Percentiles rank a stretch among this genome's conserved stretches.
phyloP scores from a whole-genome alignment of 2,329 filamentous ascomycete genomes.

The Fusarium nanum region DNA sequence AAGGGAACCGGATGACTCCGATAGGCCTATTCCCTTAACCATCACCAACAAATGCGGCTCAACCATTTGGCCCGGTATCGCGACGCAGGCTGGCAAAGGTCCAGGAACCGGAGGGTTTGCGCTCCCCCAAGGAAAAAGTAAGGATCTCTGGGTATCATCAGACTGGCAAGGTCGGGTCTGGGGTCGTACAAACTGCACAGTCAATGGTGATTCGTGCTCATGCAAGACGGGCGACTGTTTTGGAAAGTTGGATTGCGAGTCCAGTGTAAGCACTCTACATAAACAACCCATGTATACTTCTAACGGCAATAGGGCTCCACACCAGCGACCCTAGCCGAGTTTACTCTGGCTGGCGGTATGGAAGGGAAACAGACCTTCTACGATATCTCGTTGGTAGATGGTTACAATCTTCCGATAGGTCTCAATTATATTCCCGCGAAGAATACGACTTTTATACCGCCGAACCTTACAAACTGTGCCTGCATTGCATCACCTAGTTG shows the following conservation, averaged over 20 bases:
- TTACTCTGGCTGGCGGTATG: slow-evolving; percentile 76
- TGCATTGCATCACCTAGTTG: slow-evolving; percentile 78
- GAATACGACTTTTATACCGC: slow-evolving; percentile 74
- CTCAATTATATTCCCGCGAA: slow-evolving; percentile 70
- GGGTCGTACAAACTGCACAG: slow-evolving; percentile 86
- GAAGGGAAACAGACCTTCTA: slow-evolving; percentile 76
- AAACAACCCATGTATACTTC: background rate
- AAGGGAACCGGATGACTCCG: slow-evolving; percentile 40
- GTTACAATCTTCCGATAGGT: slow-evolving; percentile 81
- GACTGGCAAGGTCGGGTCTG: slow-evolving; percentile 87
- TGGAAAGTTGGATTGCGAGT: slow-evolving; percentile 74
- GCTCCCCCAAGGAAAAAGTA: slow-evolving; percentile 68
- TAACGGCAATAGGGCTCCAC: slow-evolving; percentile 68
- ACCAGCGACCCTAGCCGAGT: slow-evolving; percentile 83
- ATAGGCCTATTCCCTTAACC: slow-evolving; percentile 65
- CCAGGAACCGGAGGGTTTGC: slow-evolving; percentile 77
- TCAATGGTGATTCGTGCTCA: slow-evolving; percentile 73
- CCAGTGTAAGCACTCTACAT: slow-evolving; percentile 66
- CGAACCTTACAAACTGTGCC: slow-evolving; percentile 79
- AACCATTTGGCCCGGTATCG: slow-evolving; percentile 80
- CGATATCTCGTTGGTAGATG: slow-evolving; percentile 86
- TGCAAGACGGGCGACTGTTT: slow-evolving; percentile 84
- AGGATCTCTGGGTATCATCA: slow-evolving; percentile 71
- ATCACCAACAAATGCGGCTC: slow-evolving; percentile 79
- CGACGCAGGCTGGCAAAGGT: slow-evolving; percentile 76